Conservation (phyloP, 176 grass and related monocot species). For the Carex scoparia region DNA sequence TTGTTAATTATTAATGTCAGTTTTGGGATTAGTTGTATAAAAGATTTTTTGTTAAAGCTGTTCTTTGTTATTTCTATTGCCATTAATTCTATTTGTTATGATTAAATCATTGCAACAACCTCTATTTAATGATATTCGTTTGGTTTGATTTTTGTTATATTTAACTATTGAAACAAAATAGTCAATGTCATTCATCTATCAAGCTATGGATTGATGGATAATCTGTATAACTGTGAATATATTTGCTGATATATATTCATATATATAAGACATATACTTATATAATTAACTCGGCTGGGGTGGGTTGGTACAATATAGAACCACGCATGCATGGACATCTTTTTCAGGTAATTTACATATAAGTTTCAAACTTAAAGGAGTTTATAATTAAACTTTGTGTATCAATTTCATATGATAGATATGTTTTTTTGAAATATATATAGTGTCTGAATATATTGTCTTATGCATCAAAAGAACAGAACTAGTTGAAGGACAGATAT, state of each 20-base stretch:
- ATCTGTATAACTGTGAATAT: neutral
- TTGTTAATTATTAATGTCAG: slow-evolving; percentile 13
- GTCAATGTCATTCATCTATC: neutral
- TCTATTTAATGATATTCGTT: neutral
- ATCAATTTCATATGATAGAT: neutral
- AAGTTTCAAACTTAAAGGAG: neutral
- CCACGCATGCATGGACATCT: neutral
- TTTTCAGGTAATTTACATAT: neutral
- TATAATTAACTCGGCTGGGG: neutral
- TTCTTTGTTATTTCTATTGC: neutral
- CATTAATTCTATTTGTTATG: neutral
- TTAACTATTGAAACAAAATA: neutral
- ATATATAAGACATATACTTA: neutral
- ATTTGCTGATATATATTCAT: neutral
- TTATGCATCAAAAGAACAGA: neutral
- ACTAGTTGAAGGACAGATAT: neutral
- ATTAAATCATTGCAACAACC: slow-evolving; percentile 2
- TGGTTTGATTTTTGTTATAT: neutral
- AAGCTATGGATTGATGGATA: neutral
- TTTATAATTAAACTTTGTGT: neutral
- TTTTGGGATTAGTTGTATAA: slow-evolving; percentile 28
- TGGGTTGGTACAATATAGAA: neutral
- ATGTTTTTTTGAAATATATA: neutral
- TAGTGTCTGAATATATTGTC: neutral
- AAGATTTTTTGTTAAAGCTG: neutral